Percentiles rank a stretch among this genome's conserved stretches.
Evolutionary conservation across 495 filamentous ascomycete species (phyloP).

Genomic region (Bathelium albidoporum): DNA sequence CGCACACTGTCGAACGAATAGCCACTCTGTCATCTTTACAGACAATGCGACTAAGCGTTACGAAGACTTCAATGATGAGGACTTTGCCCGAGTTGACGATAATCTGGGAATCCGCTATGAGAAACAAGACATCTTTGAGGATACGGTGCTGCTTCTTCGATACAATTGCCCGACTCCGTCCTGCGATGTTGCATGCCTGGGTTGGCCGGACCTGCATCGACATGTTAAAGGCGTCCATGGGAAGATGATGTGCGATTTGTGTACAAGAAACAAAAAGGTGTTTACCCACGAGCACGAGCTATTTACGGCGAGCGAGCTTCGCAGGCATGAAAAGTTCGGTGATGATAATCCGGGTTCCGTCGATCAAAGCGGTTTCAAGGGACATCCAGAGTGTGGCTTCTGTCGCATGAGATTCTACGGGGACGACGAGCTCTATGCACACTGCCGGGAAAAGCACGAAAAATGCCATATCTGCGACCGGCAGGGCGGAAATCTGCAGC

Average conservation of each 20-base stretch:
- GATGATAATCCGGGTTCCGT: conserved; percentile 84
- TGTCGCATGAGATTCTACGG: conserved; percentile 90
- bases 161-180: conserved; percentile 86
- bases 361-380: conserved; percentile 92
- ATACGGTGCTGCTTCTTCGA: conserved; percentile 74
- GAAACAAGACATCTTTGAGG: conserved; percentile 72
- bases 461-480: conserved; percentile 91
- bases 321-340: conserved; percentile 78
- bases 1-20: conserved; percentile 82
- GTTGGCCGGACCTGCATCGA: conserved; percentile 86
- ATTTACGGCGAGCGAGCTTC: conserved; percentile 71
- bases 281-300: conserved; percentile 97
- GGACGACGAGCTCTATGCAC: conserved; percentile 84
- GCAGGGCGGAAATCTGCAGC: conserved; percentile 53
- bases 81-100: conserved; percentile 65
- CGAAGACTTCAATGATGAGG: conserved; percentile 62
- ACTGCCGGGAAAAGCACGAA: conserved; percentile 88
- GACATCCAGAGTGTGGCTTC: conserved; percentile 90
- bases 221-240: conserved; percentile 76
- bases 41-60: conserved; percentile 69
- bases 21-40: conserved; percentile 82
- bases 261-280: conserved; percentile 89
- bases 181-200: conserved; percentile 83
- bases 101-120: conserved; percentile 87
- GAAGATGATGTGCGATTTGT: conserved; percentile 90